These are phyloP conservation scores for Rhododendron simsii DNA, from an alignment of 148 eudicot species.

Conservation along the genomic window DNA sequence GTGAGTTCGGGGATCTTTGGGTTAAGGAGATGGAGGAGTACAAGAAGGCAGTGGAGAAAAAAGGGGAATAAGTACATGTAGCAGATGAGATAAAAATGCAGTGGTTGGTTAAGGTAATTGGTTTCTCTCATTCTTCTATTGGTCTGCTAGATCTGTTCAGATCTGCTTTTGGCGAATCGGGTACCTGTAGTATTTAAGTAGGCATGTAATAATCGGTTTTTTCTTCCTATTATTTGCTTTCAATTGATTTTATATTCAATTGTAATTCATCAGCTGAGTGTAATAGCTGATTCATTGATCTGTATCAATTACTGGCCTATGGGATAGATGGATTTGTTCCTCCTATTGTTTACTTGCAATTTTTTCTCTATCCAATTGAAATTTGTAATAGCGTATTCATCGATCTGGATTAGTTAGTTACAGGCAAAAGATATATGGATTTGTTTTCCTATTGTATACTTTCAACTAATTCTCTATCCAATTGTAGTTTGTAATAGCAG, in stretches of 20 bases:
- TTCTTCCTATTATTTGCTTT: neutral
- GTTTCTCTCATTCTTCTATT: neutral
- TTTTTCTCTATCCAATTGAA: neutral
- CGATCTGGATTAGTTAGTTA: neutral
- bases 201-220: neutral
- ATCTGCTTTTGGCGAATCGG: neutral
- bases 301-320: neutral
- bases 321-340: neutral
- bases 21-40: slow-evolving; percentile 54
- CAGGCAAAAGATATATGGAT: neutral
- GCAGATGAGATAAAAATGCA: neutral
- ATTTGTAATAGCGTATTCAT: neutral
- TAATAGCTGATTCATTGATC: slow-evolving; percentile 4
- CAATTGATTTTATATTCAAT: neutral
- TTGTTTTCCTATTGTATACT: neutral
- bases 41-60: slow-evolving; percentile 24
- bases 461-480: neutral
- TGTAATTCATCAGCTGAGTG: slow-evolving; percentile 4
- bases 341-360: neutral
- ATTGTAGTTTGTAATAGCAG: neutral
- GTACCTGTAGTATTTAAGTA: neutral
- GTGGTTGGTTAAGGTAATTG: neutral
- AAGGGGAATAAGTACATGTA: slow-evolving; percentile 8
- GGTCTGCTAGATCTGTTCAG: neutral
- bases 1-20: slow-evolving; percentile 86